Evolutionary conservation across 164 flowering plant genomes (phyloP).

Genomic region (Aristolochia californica): DNA sequence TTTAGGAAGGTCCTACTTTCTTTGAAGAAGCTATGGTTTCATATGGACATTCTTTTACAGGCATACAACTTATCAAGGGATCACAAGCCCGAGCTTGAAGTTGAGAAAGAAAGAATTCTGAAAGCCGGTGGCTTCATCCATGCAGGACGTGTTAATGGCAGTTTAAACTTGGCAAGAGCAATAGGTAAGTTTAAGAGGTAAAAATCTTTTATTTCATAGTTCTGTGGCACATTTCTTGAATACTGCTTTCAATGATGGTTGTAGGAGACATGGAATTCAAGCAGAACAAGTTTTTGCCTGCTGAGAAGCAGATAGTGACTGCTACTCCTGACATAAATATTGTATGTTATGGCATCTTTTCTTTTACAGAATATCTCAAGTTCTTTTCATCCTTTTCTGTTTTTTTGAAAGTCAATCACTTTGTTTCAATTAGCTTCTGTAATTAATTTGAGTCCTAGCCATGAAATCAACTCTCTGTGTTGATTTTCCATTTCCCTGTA

Average conservation of each 20-base stretch:
- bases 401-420: neutral
- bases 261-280: conserved; percentile 98
- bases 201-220: neutral
- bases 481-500: no score
- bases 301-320: conserved; percentile 89
- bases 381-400: neutral
- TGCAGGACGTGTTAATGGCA: conserved; percentile 97
- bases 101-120: conserved; percentile 82
- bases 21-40: neutral
- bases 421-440: neutral
- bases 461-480: no score
- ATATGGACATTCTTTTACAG: conserved; percentile 26
- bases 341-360: conserved; percentile 29
- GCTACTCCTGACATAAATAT: conserved; percentile 88
- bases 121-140: conserved; percentile 98
- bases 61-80: conserved; percentile 95
- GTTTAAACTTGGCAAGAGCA: conserved; percentile 94
- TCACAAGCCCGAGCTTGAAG: conserved; percentile 97
- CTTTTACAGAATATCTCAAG: no score
- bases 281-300: conserved; percentile 87
- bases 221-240: neutral
- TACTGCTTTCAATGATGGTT: conserved; percentile 5
- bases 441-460: no score
- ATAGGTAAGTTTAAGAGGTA: conserved; percentile 56
- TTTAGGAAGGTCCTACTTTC: neutral